Base-by-base conservation (phyloP, 2,329 filamentous ascomycete genomes). In the Ascochyta fabae region DNA sequence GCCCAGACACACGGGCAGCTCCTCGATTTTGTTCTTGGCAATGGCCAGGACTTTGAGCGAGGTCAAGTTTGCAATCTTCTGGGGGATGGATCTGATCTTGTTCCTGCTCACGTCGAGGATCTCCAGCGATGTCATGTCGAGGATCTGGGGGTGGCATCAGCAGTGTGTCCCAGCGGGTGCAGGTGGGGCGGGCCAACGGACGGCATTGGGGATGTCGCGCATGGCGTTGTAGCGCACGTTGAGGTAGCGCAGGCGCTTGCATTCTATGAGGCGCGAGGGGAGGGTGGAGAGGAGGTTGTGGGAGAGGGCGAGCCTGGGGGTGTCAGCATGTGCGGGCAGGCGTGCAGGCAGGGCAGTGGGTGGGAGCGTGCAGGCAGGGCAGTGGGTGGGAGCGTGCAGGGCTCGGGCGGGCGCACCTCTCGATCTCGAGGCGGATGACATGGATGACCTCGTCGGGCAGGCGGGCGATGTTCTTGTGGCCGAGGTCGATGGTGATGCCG, bases 51-150 rank as follows among this genome's bases (percentile, higher is more conserved):
- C 93, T 71, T 96, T 96, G 61, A 98, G 80, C 1, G 91, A 96
- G 5, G 88, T 88, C 67, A 98, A 81, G 69, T 88, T 91, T 57
- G 85, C 86, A 59, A 97, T 90, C 49, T 93, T 89, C 42, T 88
- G 85, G 0, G 94, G 92, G 2, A 98, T 83, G 9, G 84, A 80
- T 43, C 84, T 85, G 58, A 98, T 87, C 73, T 89, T 91, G 73
- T 98, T 98, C 66, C 91, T 86, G 73, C 92, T 93, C 50, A 98
- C 83, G 77, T 98, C 94, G 58, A 98, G 84, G 56, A 97, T 96
- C 77, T 98, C 93, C 51, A 98, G 84, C 31, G 92, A 90, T 48
- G 86, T 88, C 59, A 98, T 83, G 74, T 92, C 88, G 73, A 94
- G 93, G 55, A 98, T 85, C 92, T 96, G 71, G n/a, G 33, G 34